Evolutionary conservation across 148 eudicot genomes (phyloP).

Genomic region (Nepenthes gracilis): DNA sequence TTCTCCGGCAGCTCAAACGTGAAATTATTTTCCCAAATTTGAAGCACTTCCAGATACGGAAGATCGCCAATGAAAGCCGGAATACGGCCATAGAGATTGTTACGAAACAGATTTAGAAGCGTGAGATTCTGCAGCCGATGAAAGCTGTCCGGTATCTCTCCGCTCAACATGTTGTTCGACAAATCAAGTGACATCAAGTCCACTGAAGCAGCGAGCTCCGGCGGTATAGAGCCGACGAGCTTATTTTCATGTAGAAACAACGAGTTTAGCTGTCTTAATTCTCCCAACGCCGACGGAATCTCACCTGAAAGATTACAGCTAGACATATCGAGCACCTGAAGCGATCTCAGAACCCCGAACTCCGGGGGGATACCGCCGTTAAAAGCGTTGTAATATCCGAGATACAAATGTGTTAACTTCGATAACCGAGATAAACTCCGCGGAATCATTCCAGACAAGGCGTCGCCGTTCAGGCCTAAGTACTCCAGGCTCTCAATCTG

Average conservation of each 20-base stretch:
- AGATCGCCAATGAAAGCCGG: slow-evolving; percentile 36
- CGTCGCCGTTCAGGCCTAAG: slow-evolving; percentile 14
- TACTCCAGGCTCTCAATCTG: slow-evolving; percentile 16
- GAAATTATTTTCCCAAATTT: slow-evolving; percentile 48
- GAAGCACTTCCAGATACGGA: slow-evolving; percentile 31
- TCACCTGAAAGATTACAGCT: slow-evolving; percentile 13
- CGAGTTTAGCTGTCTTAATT: slow-evolving; percentile 8
- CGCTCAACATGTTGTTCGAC: slow-evolving; percentile 10
- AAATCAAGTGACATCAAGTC: slow-evolving; percentile 11
- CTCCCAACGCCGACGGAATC: slow-evolving; percentile 23
- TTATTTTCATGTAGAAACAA: slow-evolving; percentile 10
- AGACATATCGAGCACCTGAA: slow-evolving; percentile 11
- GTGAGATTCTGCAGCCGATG: slow-evolving; percentile 19
- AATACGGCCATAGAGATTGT: slow-evolving; percentile 32
- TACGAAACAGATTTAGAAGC: slow-evolving; percentile 21
- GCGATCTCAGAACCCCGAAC: slow-evolving; percentile 16
- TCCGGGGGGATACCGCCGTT: slow-evolving; percentile 30
- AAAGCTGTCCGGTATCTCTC: slow-evolving; percentile 34
- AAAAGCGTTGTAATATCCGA: slow-evolving; percentile 17
- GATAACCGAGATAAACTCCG: slow-evolving; percentile 15
- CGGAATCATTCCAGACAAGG: slow-evolving; percentile 22
- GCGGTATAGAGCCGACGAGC: slow-evolving; percentile 20
- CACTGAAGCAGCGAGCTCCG: slow-evolving; percentile 7
- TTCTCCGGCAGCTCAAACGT: slow-evolving; percentile 26
- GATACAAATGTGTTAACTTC: slow-evolving; percentile 3